These are phyloP conservation scores for Cercospora nicotianae DNA, from an alignment of 2,329 filamentous ascomycete species.

Conservation along the genomic window DNA sequence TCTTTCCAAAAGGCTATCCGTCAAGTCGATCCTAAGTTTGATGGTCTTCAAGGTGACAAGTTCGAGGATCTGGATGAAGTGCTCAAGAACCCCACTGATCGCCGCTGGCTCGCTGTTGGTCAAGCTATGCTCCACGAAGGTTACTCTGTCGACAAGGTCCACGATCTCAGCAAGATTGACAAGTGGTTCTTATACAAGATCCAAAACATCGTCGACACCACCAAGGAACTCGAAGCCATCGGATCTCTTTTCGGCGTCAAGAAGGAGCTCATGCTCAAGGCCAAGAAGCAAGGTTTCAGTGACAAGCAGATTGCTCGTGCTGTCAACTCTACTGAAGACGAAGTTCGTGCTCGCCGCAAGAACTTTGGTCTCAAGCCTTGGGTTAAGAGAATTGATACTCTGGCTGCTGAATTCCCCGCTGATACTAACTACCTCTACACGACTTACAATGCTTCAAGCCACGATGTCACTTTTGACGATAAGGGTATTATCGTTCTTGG, in stretches of 20 bases:
- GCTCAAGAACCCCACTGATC: conserved; percentile 89
- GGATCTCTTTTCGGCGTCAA: conserved; percentile 81
- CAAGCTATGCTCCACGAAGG: conserved; percentile 97
- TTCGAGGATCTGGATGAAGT: conserved; percentile 91
- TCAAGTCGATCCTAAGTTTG: conserved; percentile 87
- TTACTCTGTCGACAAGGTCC: conserved; percentile 87
- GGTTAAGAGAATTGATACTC: conserved; percentile 98
- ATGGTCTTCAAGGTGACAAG: conserved; percentile 92
- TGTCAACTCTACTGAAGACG: conserved; percentile 81
- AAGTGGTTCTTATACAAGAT: conserved; percentile 99
- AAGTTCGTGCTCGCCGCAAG: conserved; percentile 81
- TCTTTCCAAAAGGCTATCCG: conserved; percentile 99
- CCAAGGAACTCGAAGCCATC: conserved; percentile 77
- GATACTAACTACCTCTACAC: conserved; percentile 96
- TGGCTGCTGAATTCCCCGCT: conserved; percentile 94
- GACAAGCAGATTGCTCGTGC: conserved; percentile 91
- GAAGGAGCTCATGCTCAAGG: conserved; percentile 82
- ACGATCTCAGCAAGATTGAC: conserved; percentile 96
- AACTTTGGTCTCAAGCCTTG: conserved; percentile 88
- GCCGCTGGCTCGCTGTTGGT: conserved; percentile 94
- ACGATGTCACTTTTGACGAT: conserved; percentile 92
- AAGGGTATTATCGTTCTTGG: conserved; percentile 87
- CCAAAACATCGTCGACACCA: conserved; percentile 92
- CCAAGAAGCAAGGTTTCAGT: conserved; percentile 97
- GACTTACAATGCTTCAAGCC: conserved; percentile 92